These are phyloP conservation scores for Conticribra guillardii DNA, from an alignment of 108 stramenopile genomes.

Conservation along the genomic window DNA sequence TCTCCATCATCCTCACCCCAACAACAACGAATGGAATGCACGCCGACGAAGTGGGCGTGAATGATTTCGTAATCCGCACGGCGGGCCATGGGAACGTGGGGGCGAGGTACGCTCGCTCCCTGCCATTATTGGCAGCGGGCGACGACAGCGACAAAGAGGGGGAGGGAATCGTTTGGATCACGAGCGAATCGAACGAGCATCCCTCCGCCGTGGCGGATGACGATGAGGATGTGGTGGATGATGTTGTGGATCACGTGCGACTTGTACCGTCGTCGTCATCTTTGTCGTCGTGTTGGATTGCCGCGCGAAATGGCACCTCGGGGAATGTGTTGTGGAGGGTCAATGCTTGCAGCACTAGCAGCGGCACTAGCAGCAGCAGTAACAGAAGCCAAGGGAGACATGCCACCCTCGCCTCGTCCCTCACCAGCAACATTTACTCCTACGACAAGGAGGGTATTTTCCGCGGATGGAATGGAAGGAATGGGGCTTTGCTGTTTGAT, in stretches of 20 bases:
- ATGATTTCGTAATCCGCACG: conserved; percentile 75
- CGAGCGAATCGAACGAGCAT: conserved; percentile 30
- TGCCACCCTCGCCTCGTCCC: conserved; percentile 26
- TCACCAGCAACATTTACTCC: conserved; percentile 34
- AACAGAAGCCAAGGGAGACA: conserved; percentile 21
- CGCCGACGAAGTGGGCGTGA: conserved; percentile 77
- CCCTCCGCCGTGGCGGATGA: conserved; percentile 14
- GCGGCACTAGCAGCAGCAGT: neutral
- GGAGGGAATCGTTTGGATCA: conserved; percentile 34
- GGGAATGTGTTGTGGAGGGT: conserved; percentile 71
- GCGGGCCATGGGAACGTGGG: conserved; percentile 72
- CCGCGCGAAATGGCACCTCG: conserved; percentile 49
- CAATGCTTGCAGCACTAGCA: conserved; percentile 58
- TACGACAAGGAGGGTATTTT: conserved; percentile 56
- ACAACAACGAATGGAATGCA: too few relatives aligned
- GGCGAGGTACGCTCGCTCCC: conserved; percentile 21
- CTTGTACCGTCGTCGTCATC: too few relatives aligned
- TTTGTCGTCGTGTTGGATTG: conserved; percentile 65
- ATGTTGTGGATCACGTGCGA: neutral
- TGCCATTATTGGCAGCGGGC: neutral
- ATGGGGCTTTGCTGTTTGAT: conserved; percentile 60
- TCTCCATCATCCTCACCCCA: too few relatives aligned
- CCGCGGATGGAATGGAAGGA: conserved; percentile 52
- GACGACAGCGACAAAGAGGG: neutral
- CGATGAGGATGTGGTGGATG: neutral